A percentile compares a stretch with the other conserved stretches of the same genome.
These are phyloP conservation scores for Penicillium expansum DNA, from an alignment of 2,329 filamentous ascomycete species.

Conservation along the genomic window DNA sequence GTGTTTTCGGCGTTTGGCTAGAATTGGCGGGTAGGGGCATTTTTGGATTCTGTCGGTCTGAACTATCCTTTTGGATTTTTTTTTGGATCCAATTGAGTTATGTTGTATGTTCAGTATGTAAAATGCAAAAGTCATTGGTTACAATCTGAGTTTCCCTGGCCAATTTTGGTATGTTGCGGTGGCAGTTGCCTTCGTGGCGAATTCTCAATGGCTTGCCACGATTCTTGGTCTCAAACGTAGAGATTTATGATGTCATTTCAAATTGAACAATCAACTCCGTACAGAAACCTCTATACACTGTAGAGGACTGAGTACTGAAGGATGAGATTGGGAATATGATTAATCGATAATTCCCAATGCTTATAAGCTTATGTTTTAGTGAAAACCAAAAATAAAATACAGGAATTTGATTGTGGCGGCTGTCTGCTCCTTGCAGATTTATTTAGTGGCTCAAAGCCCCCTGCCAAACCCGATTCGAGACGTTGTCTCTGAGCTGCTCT, in stretches of 20 bases:
- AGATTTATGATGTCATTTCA: background rate
- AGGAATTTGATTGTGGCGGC: background rate
- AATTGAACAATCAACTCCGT: background rate
- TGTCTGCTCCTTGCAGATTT: conserved; percentile 6
- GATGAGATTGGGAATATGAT: background rate
- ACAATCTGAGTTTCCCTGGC: background rate
- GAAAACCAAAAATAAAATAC: background rate
- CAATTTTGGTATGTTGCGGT: conserved; percentile 3
- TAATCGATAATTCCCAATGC: background rate
- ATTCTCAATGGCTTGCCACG: conserved; percentile 3
- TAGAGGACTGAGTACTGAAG: background rate
- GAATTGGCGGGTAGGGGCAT: background rate
- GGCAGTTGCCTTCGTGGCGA: conserved; percentile 6
- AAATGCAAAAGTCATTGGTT: background rate
- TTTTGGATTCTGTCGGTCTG: background rate
- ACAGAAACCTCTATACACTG: background rate
- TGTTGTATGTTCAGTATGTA: background rate
- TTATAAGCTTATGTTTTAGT: conserved; percentile 1
- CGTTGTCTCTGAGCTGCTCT: background rate
- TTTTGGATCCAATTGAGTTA: background rate
- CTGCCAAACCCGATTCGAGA: background rate
- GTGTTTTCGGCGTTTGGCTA: background rate
- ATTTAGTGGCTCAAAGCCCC: background rate
- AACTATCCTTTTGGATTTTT: background rate
- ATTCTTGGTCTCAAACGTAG: too few species aligned